Evolutionary conservation across 305 asterid species (phyloP), one percentile per base, ranked within the genome.

Genomic region (Caryopteris hybrid): DNA sequence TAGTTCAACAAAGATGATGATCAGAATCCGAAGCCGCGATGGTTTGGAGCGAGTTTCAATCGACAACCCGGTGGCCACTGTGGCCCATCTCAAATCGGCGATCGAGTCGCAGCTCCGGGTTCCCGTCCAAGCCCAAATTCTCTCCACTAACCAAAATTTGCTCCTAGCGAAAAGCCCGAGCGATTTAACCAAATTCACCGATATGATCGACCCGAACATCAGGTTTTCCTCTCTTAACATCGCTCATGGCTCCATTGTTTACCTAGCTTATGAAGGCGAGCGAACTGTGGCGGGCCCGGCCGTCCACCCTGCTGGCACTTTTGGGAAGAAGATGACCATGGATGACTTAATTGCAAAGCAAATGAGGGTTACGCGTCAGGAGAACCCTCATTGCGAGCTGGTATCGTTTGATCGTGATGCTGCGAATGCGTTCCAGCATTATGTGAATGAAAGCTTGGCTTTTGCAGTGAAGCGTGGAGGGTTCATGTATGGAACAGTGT

Each of bases 271-370:
- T 51, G 87, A 86, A 27, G 97, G 97, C n/a, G 99, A 94, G 38
- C 91, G 99, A 9, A 78, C 80, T 0, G 86, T 94, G 22, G 74
- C 85, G 12, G 99, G 94, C 2, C 99, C 99, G 1, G 57, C 78
- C 14, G 69, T 94, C 68, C 66, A 79, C 33, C 95, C 96, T 0
- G 79, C 95, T 10, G 99, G 99, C 4, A 89, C 97, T 1, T 94
- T 94, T 61, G 99, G 99, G 17, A 86, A 68, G 83, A 94, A 91
- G 90, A 94, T 91, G 99, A 94, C 99, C 33, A 86, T 94, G 86
- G 99, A 94, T 58, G 99, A 94, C 74, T 74, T 94, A 12, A 94
- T 94, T 59, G 99, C 99, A 3, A 91, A 87, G 76, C 99, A 94
- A 69, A 91, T 91, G 99, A 87, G 99, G 23, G 54, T 94, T 23